Conservation (phyloP, 2,329 filamentous ascomycete species). For the Tolypocladium album region DNA sequence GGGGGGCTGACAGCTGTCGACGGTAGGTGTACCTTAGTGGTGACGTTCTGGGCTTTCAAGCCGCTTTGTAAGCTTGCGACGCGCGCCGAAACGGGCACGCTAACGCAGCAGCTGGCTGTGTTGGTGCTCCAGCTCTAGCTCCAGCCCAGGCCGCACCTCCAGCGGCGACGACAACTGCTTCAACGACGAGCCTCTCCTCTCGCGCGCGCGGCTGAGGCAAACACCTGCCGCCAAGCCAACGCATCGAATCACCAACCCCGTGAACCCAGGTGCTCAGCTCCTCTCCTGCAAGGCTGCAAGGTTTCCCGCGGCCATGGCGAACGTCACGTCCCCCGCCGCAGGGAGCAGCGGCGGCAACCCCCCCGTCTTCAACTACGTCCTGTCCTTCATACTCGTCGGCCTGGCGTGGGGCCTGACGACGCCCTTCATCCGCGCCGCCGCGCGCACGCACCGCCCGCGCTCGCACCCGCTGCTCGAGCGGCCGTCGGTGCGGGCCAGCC, state of each 20-base stretch:
- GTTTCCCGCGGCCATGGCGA: not conserved
- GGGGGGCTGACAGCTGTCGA: too few relatives aligned
- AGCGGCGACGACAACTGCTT: not conserved
- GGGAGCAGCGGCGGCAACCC: not conserved
- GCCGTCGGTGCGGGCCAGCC: constrained; percentile 42
- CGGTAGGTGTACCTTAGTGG: too few relatives aligned
- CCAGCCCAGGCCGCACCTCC: not conserved
- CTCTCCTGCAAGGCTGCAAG: not conserved
- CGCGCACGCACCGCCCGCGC: constrained; percentile 59
- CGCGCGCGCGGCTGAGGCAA: not conserved
- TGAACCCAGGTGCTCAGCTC: not conserved
- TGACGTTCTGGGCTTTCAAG: too few relatives aligned
- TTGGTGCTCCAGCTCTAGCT: not conserved
- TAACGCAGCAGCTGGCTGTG: not conserved
- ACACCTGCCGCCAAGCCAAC: not conserved
- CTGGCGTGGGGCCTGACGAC: constrained; percentile 90
- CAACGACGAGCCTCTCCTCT: not conserved
- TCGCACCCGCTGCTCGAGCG: constrained; percentile 43
- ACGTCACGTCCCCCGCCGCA: not conserved
- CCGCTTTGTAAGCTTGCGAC: not conserved
- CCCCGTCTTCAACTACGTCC: constrained; percentile 60
- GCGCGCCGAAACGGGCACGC: not conserved
- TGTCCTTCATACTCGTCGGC: constrained; percentile 84
- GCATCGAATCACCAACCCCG: not conserved
- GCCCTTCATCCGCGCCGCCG: constrained; percentile 81